These are phyloP conservation scores for Oryza rufipogon DNA, from an alignment of 176 grass and related monocot species.

Conservation along the genomic window DNA sequence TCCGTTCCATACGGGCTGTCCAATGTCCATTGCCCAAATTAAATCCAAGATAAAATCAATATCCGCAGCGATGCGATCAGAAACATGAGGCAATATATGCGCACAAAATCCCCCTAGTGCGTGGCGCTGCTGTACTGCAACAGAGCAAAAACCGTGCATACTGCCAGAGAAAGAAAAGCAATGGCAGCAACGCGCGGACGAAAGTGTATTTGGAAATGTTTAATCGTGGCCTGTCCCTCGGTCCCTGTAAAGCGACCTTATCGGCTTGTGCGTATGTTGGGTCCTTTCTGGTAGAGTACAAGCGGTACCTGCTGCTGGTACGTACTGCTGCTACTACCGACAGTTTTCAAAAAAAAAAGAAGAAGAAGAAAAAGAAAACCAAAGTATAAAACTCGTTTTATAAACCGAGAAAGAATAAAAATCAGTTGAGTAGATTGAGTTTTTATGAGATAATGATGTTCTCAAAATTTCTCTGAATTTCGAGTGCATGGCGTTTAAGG, in stretches of 20 bases:
- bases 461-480: not conserved
- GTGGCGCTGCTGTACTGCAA: constrained; percentile 54
- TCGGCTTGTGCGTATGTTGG: not conserved
- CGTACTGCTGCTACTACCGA: not conserved
- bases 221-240: not conserved
- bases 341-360: not conserved
- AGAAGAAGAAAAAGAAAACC: too few species aligned
- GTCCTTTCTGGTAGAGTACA: not conserved
- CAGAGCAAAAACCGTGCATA: constrained; percentile 9
- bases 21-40: not conserved
- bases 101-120: constrained; percentile 36
- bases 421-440: not conserved
- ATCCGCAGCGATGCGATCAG: not conserved
- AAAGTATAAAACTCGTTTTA: not conserved
- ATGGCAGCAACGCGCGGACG: not conserved
- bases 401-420: not conserved
- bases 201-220: not conserved
- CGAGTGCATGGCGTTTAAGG: not conserved
- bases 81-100: constrained; percentile 6
- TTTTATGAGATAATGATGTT: not conserved
- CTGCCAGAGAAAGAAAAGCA: not conserved
- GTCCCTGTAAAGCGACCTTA: not conserved
- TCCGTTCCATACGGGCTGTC: not conserved
- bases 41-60: not conserved
- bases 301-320: constrained; percentile 9